Conservation (phyloP, 352 stramenopile species). For the Pythium vanterpoolii region DNA sequence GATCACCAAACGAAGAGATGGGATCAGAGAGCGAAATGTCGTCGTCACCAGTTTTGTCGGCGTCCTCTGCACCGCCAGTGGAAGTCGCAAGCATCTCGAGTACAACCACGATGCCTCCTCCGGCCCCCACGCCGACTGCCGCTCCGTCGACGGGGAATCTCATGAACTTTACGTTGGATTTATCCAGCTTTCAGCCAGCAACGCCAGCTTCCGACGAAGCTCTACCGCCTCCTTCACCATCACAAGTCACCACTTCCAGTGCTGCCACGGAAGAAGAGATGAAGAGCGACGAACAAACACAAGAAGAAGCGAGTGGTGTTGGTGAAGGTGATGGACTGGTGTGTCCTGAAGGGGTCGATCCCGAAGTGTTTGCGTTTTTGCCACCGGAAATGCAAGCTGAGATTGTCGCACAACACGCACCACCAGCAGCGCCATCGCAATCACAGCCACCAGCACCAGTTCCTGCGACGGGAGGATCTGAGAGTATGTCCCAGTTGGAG, state of each 20-base stretch:
- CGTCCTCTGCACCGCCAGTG: not conserved
- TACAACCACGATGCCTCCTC: conserved; percentile 25
- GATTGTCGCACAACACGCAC: conserved; percentile 83
- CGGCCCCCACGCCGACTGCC: conserved; percentile 29
- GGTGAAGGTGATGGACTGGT: conserved; percentile 25
- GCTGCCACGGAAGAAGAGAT: conserved; percentile 14
- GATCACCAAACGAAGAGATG: conserved; percentile 62
- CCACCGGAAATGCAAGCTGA: conserved; percentile 97
- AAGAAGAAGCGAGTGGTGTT: no score
- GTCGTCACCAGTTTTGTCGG: conserved; percentile 22
- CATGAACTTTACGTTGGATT: conserved; percentile 83
- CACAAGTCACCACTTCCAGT: not conserved
- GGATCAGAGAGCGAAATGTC: conserved; percentile 37
- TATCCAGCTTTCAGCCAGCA: conserved; percentile 45
- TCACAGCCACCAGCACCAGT: not conserved
- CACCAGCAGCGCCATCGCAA: conserved; percentile 27
- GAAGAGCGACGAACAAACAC: conserved; percentile 18
- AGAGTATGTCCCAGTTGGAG: conserved; percentile 77
- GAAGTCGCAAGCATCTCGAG: conserved; percentile 11
- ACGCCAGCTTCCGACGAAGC: conserved; percentile 16
- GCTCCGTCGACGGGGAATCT: conserved; percentile 33
- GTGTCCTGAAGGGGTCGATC: conserved; percentile 95
- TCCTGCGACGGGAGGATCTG: conserved; percentile 24
- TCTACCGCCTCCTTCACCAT: not conserved
- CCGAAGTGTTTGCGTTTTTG: conserved; percentile 95